Base-by-base conservation (phyloP, 495 filamentous ascomycete genomes). In the Hypoxylon perforatum region DNA sequence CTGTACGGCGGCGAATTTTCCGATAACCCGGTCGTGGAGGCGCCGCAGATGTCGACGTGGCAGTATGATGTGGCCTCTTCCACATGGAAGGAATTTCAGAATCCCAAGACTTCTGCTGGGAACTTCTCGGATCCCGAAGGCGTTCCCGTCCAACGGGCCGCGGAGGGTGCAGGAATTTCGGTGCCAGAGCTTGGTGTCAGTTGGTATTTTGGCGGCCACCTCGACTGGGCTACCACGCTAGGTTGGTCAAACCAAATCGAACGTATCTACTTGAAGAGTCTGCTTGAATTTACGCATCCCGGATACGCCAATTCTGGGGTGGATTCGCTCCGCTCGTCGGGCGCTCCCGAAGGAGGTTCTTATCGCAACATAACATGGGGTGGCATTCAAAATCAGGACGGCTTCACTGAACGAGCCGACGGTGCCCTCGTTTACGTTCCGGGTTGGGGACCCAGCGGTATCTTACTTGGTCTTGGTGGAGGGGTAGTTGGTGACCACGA, bases 171-270 rank as follows among this genome's bases (percentile, higher is more conserved):
- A 12, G 89, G 89, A 1, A 70, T 90, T 15, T 90, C 84, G 49
- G 85, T 92, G 8, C 82, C 89, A 14, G 85, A 88, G 28, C 71
- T 92, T 7, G 90, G 88, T 0, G 61, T 88, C 51, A 89, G 88
- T 10, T 93, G 84, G 80, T 92, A 91, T 71, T 93, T 93, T 74
- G 90, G 90, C 23, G 90, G 90, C 0, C 91, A 92, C 73, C 75
- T 89, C 14, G 90, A 93, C 71, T 74, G 76, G 50, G 84, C 82
- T 39, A 93, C 90, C 1, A 91, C 90, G 0, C 76, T 79, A 8
- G 89, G 89, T n/a, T 92, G 90, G 91, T 85, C 84, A 28, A 78
- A 83, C 33, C 79, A 84, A 57, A 79, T 84, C n/a, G 63, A 71
- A 0, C 82, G 90, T 3, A 74, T 89, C 4, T 93, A 92, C 70